Evolutionary conservation across 352 stramenopile genomes (phyloP), one percentile per base, ranked within the genome.

Genomic region (Globisporangium echinulatum): DNA sequence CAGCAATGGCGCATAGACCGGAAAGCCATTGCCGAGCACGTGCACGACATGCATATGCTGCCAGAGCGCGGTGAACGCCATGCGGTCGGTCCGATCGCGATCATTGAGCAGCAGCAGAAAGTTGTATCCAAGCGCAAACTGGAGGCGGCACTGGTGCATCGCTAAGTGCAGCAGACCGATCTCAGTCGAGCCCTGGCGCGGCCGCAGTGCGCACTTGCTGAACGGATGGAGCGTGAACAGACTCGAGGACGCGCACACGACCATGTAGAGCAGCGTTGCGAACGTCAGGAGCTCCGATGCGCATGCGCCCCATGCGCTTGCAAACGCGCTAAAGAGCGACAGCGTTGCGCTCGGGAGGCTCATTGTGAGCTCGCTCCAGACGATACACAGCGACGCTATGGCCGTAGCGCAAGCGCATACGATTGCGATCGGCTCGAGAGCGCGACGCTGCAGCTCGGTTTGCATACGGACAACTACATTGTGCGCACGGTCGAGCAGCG

Each of bases 101-200:
- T 69, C 64, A 53, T 85, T 62, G 9, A 90, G 56, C 37, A 91
- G 56, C 25, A 91, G 55, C 8, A 89, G 48, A 39, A 87, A 77
- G 52, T 89, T 91, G 63, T 88, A 83, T 8, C 70, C 74, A 40
- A 90, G 67, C 5, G 79, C 65, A 44, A 91, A 91, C 64, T 91
- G 82, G 14, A 91, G 66, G 1, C 82, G 77, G 48, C 77, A 86
- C 52, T 88, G 77, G 25, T 86, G 52, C 49, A 87, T 79, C 7
- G 79, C 73, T 2, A 75, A 79, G 62, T 77, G 83, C 54, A 91
- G 71, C 37, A 91, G 64, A 52, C 72, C 74, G 0, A 84, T 47
- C 54, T 85, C 77, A 8, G 72, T 87, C 39, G 74, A 85, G 59
- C 88, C 86, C 33, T 75, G 62, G 52, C 83, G 73, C 2, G 63